Base-by-base conservation (phyloP, 768 basidiomycete genomes). In the Leccinum ochraceum region DNA sequence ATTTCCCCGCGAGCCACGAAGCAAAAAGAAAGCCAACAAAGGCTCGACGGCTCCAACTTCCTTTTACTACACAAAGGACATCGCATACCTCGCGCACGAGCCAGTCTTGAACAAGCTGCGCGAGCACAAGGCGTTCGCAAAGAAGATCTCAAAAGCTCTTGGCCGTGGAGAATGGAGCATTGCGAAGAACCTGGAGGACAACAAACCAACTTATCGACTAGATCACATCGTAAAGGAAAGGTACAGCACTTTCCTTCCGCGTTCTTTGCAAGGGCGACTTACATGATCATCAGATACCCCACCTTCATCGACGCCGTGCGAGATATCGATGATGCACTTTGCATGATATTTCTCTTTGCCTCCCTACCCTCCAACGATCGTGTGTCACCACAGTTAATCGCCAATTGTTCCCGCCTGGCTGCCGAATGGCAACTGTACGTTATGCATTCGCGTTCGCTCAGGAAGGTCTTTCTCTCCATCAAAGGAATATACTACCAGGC, bases 401-500 rank as follows among this genome's bases (percentile, higher is more conserved):
- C 94, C 71, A 96, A 95, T 72, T 98, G 97, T 74, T 81, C 89
- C 30, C 87, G 92, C 52, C 82, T 99, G 36, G 85, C 94, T 8
- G 86, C 94, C 20, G 95, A 99, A 80, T 99, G 96, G 96, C 94
- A 98, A 74, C 79, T 98, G 32, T 99, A 95, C 76, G 82, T 95
- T 42, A 92, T 98, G 86, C 90, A 94, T 70, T 86, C 92, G 1
- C 84, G 81, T 61, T 82, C 90, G 14, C 81, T 98, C 44, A 86
- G 90, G 56, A 97, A 97, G 75, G 87, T 89, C 32, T 99, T 99
- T 77, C 80, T 99, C 58, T 95, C 93, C 46, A 96, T 99, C 75
- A 98, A 98, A 77, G 97, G 97, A 44, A 86, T 99, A 50, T 99
- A 98, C 76, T 98, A 95, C 74, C 95, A 98, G 76, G 95, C 94